Evolutionary conservation across 495 filamentous ascomycete species (phyloP).

Genomic region (Penicillium robsamsonii): DNA sequence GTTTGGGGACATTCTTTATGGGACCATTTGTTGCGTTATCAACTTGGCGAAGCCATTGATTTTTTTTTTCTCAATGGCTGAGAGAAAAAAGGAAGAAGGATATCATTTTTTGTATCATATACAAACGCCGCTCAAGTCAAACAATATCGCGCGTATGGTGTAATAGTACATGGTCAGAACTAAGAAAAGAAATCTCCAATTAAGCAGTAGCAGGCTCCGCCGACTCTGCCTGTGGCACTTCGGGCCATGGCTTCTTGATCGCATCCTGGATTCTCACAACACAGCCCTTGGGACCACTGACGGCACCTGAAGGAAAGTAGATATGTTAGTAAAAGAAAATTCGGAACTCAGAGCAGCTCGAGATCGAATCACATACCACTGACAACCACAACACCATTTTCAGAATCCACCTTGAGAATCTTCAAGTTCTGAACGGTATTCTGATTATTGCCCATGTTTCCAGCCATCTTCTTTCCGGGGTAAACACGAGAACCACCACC

Average conservation of each 20-base stretch:
- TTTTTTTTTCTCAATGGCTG: not conserved
- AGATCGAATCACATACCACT: conserved; percentile 55
- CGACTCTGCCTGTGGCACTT: conserved; percentile 43
- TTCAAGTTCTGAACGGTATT: conserved; percentile 88
- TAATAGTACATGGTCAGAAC: conserved; percentile 42
- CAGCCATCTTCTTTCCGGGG: conserved; percentile 97
- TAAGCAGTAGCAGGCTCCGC: conserved; percentile 40
- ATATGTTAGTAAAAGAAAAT: conserved; percentile 11
- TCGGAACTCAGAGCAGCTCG: not conserved
- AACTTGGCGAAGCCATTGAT: conserved; percentile 1
- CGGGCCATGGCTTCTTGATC: conserved; percentile 84
- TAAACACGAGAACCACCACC: conserved; percentile 88
- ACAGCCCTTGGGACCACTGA: conserved; percentile 82
- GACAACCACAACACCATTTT: conserved; percentile 82
- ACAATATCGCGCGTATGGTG: conserved; percentile 36
- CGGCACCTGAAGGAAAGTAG: conserved; percentile 51
- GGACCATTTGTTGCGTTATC: not conserved
- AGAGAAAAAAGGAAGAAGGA: conserved; percentile 27
- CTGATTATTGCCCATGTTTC: conserved; percentile 84
- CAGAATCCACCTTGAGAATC: conserved; percentile 80
- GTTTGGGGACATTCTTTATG: conserved; percentile 24
- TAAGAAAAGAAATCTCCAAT: conserved; percentile 12
- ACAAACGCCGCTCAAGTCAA: conserved; percentile 47
- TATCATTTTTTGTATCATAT: conserved; percentile 51
- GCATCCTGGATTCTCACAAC: conserved; percentile 85